Base-by-base conservation (phyloP, 257 asterid species). In the Capsicum baccatum region DNA sequence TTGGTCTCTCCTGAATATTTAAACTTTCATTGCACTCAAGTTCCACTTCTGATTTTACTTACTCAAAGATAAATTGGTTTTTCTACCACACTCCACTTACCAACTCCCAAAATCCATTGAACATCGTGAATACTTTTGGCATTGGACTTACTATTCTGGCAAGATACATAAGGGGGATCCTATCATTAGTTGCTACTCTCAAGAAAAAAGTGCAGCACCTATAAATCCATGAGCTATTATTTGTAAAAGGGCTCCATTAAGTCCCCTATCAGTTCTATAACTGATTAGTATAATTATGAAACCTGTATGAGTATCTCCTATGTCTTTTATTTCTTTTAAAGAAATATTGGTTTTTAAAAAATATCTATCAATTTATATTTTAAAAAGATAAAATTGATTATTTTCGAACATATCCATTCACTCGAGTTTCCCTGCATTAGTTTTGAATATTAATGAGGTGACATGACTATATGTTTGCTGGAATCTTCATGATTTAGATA, bases 371-470 rank as follows among this genome's bases (percentile, higher is more conserved):
- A 12, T 17, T 70, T 71, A 44, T 71, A 71, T 44, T n/a, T 71
- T 3, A 47, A 71, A n/a, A 71, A 64, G 9, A 71, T 47, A 71
- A 71, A 71, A n/a, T 11, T 44, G 76, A 71, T n/a, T 71, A 64
- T 71, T 42, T 70, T n/a, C 15, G n/a, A n/a, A 47, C n/a, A 47
- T 71, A 71, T 71, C 15, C 58, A 10, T 39, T 44, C 39, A n/a
- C 79, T 71, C n/a, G 6, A 71, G 79, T 70, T 8, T 42, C 35
- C 79, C 79, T 70, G 56, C 26, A 71, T 6, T 47, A 71, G 17
- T 71, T 71, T 71, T 26, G 79, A 47, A 47, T 71, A 47, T 71
- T 71, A 47, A 47, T 71, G 58, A 71, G 58, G 79, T 71, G 56
- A 17, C 11, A 54, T 71, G 58, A 47, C 8, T n/a, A 16, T 70